These are phyloP conservation scores for Lipomyces anomalus DNA, from an alignment of 805 yeast genomes.

Conservation along the genomic window DNA sequence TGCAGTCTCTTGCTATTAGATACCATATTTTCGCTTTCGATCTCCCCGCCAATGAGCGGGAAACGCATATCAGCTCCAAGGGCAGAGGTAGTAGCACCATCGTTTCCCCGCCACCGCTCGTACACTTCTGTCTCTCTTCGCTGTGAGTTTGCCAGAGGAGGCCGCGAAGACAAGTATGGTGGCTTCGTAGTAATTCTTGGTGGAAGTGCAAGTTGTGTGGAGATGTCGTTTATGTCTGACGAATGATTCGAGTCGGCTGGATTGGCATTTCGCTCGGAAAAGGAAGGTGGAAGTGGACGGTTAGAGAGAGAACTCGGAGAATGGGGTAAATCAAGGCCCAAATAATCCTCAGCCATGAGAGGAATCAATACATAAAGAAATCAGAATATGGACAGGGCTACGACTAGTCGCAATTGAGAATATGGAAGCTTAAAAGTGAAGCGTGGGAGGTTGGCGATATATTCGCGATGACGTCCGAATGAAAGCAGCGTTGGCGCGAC, in stretches of 20 bases:
- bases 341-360: not conserved
- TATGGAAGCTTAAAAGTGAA: too few relatives aligned
- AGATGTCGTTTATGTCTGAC: too few relatives aligned
- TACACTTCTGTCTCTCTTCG: slow-evolving; percentile 1
- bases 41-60: not conserved
- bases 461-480: too few relatives aligned
- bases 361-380: too few relatives aligned
- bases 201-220: too few relatives aligned
- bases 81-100: not conserved
- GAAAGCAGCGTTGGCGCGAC: too few relatives aligned
- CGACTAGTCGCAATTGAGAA: too few relatives aligned
- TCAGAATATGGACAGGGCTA: too few relatives aligned
- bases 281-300: slow-evolving; percentile 11
- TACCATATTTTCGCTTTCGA: not conserved
- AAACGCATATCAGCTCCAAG: slow-evolving; percentile 1
- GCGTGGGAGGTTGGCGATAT: too few relatives aligned
- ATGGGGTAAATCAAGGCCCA: slow-evolving; percentile 16
- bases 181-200: too few relatives aligned
- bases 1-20: not conserved
- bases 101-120: slow-evolving; percentile 2
- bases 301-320: slow-evolving; percentile 10
- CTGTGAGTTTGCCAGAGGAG: too few relatives aligned
- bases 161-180: too few relatives aligned
- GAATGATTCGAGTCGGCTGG: not conserved
- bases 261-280: not conserved